Evolutionary conservation across 495 filamentous ascomycete species (phyloP).

Genomic region (Aspergillus ellipticus): DNA sequence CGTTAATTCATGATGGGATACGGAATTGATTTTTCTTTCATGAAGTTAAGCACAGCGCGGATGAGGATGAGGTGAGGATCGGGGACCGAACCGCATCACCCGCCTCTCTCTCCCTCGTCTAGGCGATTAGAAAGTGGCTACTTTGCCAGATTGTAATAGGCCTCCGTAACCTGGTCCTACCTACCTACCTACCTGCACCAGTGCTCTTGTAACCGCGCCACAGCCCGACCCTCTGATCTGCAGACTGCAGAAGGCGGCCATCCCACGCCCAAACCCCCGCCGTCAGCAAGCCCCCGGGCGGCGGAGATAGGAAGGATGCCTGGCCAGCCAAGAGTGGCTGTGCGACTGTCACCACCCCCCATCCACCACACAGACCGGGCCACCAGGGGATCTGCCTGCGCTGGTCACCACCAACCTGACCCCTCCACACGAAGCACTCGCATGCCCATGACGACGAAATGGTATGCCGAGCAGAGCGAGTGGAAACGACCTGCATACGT

Average conservation of each 20-base stretch:
- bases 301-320: not conserved
- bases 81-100: not conserved
- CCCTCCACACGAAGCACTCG: not conserved
- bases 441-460: constrained; percentile 1
- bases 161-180: not conserved
- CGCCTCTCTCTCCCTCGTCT: too few relatives aligned
- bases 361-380: not conserved
- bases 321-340: constrained; percentile 14
- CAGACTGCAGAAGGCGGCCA: not conserved
- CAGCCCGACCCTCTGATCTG: not conserved
- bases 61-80: not conserved
- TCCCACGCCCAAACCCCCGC: not conserved
- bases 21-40: constrained; percentile 11
- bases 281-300: not conserved
- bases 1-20: constrained; percentile 16
- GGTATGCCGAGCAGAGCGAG: not conserved
- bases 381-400: not conserved
- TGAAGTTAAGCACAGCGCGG: not conserved
- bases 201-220: not conserved
- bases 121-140: not conserved
- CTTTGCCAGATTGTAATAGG: not conserved
- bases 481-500: not conserved
- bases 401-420: not conserved
- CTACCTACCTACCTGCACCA: too few relatives aligned
- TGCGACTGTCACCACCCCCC: not conserved